These are phyloP conservation scores for Endothia cerciana DNA, from an alignment of 2,329 filamentous ascomycete species.

Conservation along the genomic window DNA sequence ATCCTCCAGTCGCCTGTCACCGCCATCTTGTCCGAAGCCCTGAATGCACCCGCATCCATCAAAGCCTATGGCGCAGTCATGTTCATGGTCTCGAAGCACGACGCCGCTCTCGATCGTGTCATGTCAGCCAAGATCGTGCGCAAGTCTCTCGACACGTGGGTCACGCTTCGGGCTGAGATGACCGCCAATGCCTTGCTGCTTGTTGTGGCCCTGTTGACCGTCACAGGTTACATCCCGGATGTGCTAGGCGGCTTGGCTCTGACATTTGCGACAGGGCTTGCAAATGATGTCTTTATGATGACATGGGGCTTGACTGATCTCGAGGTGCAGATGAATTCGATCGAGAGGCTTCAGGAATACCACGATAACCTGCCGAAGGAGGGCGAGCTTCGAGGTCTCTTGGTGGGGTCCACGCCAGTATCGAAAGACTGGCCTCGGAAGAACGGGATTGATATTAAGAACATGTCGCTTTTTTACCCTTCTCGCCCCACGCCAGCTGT, in stretches of 20 bases:
- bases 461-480: conserved; percentile 14
- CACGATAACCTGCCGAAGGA: conserved; percentile 15
- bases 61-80: conserved; percentile 12
- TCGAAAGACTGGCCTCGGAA: conserved; percentile 12
- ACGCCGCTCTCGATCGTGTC: conserved; percentile 6
- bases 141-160: conserved; percentile 20
- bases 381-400: not conserved
- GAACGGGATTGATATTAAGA: not conserved
- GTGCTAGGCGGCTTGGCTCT: conserved; percentile 10
- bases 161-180: conserved; percentile 14
- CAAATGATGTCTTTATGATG: conserved; percentile 17
- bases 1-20: conserved; percentile 16
- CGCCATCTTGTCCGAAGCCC: conserved; percentile 13
- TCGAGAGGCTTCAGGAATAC: conserved; percentile 16
- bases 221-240: conserved; percentile 2
- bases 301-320: conserved; percentile 14
- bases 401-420: not conserved
- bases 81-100: conserved; percentile 18
- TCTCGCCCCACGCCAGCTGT: conserved; percentile 15
- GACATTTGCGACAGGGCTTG: conserved; percentile 10
- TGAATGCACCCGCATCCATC: conserved; percentile 15
- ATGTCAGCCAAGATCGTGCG: conserved; percentile 16
- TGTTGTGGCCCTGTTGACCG: conserved; percentile 9
- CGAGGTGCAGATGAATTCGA: conserved; percentile 19
- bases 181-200: conserved; percentile 8